These are phyloP conservation scores for Ophiostoma populinum DNA, from an alignment of 2,329 filamentous ascomycete species.

Conservation along the genomic window DNA sequence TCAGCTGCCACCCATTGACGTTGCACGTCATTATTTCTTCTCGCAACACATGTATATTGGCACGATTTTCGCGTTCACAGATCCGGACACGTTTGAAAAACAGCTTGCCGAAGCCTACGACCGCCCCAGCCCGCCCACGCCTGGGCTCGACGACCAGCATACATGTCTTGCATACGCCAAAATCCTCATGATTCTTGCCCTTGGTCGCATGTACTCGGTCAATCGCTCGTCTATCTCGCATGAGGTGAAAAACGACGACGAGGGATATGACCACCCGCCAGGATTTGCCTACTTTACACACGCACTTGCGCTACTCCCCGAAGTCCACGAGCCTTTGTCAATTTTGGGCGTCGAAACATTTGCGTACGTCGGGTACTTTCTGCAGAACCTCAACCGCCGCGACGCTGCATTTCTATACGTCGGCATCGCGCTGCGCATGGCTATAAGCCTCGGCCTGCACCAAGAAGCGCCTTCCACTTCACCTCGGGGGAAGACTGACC, in stretches of 20 bases:
- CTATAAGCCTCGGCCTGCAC: constrained; percentile 37
- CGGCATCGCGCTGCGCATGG: constrained; percentile 37
- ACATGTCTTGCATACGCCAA: constrained; percentile 33
- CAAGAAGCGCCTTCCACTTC: constrained; percentile 25
- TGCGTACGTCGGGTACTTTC: constrained; percentile 35
- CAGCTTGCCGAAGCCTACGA: constrained; percentile 27
- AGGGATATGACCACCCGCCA: constrained; percentile 22
- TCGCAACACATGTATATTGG: constrained; percentile 39
- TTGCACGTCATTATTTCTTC: constrained; percentile 23
- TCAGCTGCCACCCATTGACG: constrained; percentile 28
- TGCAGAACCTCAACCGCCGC: constrained; percentile 37
- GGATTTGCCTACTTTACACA: constrained; percentile 37
- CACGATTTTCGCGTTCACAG: constrained; percentile 36
- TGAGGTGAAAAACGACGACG: background rate
- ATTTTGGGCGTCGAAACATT: constrained; percentile 37
- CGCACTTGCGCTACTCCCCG: constrained; percentile 32
- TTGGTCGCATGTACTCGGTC: constrained; percentile 38
- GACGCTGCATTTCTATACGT: constrained; percentile 38
- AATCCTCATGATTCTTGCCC: constrained; percentile 33
- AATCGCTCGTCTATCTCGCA: constrained; percentile 33
- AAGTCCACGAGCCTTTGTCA: constrained; percentile 36
- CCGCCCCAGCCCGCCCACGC: constrained; percentile 21
- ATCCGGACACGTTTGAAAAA: constrained; percentile 28
- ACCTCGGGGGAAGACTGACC: too few species aligned
- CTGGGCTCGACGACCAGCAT: constrained; percentile 25